phyloP scores from a whole-genome alignment of 805 yeast species.

The Sugiyamaella boreocaroliniensis region DNA sequence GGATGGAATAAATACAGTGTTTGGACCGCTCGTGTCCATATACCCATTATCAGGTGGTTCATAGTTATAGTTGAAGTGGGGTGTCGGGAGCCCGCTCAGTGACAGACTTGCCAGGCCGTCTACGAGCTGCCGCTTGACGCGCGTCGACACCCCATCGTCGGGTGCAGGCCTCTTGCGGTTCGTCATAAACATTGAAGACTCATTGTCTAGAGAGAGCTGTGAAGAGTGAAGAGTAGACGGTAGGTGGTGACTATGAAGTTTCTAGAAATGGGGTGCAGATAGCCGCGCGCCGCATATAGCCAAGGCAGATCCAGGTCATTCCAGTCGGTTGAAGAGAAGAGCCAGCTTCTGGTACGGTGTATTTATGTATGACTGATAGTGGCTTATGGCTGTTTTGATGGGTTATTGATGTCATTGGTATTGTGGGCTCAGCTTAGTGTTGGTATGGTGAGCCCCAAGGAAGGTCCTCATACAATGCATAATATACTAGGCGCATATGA shows the following conservation, averaged over 20 bases:
- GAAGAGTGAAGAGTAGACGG: background rate
- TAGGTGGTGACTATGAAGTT: background rate
- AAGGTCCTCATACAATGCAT: too few relatives aligned
- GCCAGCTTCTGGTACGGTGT: too few relatives aligned
- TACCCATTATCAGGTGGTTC: slow-evolving; percentile 1
- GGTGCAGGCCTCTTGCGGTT: slow-evolving; percentile 1
- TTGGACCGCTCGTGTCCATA: slow-evolving; percentile 18
- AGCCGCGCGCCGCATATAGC: background rate
- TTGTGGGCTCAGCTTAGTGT: too few relatives aligned
- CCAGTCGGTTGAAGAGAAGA: too few relatives aligned
- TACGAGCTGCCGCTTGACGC: slow-evolving; percentile 37
- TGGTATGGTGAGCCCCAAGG: too few relatives aligned
- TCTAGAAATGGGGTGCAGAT: background rate
- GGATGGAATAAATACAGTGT: slow-evolving; percentile 22
- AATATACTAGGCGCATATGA: too few relatives aligned
- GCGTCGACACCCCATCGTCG: slow-evolving; percentile 2
- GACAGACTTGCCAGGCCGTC: slow-evolving; percentile 10
- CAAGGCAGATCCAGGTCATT: too few relatives aligned
- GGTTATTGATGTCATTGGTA: too few relatives aligned
- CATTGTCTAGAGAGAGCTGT: background rate
- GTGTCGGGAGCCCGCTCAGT: slow-evolving; percentile 2
- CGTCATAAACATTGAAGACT: background rate
- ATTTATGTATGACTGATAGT: too few relatives aligned
- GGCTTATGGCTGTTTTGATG: too few relatives aligned
- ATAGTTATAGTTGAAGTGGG: background rate